Evolutionary conservation across 2,329 filamentous ascomycete genomes (phyloP), one percentile per base, ranked within the genome.

Genomic region (Verticillium alfalfae): DNA sequence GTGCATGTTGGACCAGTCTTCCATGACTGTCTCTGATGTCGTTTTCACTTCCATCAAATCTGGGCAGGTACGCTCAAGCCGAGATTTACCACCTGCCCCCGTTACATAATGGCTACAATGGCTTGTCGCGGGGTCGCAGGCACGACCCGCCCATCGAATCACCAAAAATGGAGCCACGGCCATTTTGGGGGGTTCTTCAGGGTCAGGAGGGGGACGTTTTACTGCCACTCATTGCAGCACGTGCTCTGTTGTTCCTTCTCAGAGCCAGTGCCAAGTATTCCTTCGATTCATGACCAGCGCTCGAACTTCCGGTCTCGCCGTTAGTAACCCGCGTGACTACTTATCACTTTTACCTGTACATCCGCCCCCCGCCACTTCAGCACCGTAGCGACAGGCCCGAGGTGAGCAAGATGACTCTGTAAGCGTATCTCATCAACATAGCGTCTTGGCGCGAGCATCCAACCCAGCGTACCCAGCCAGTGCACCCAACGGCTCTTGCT

Each of bases 281-380:
- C 39, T 22, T 49, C 45, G n/a, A 49, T 49, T 49, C 45, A 49
- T 49, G 45, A 18, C 45, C n/a, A 49, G 45, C 9, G 16, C 10
- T 49, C n/a, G 22, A 49, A 13, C 45, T 49, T 49, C 45, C 18
- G 38, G 45, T 34, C 57, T 49, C 39, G 26, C n/a, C 57, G 57
- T 58, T 49, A 39, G 57, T 58, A 58, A 58, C 34, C 57, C 57
- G 38, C 57, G 57, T 58, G 57, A 58, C 57, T 41, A 49, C 45
- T 6, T n/a, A 10, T 49, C 45, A 49, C 45, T 49, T 49, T 18
- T 12, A 26, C 9, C n/a, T 10, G 22, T 22, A 22, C 22, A 22
- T 5, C 26, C 26, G 3, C n/a, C 45, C 41, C 45, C 45, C 45
- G 22, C 45, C 45, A 18, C 9, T 52, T 52, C n/a, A 22, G 45